A percentile compares a stretch with the other conserved stretches of the same genome.
Conservation (phyloP, 2,329 filamentous ascomycete genomes). For the Monascus ruber region DNA sequence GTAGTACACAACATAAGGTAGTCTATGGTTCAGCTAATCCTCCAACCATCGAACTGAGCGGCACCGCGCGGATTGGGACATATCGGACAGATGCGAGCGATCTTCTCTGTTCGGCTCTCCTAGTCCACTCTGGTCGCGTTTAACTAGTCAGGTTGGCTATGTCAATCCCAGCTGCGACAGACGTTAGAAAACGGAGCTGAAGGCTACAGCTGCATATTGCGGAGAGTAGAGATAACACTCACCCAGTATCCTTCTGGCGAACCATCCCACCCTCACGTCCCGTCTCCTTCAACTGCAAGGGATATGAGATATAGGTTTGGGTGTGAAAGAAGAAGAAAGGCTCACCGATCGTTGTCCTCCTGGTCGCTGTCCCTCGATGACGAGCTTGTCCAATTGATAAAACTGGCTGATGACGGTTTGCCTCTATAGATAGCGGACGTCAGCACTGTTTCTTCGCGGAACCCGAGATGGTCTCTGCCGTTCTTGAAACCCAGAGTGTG, state of each 20-base stretch:
- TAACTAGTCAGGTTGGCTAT: neutral
- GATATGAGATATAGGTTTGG: neutral
- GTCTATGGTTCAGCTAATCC: neutral
- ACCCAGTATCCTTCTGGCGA: constrained; percentile 72
- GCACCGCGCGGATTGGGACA: too few species aligned
- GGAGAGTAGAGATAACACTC: constrained; percentile 8
- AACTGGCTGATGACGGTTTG: constrained; percentile 94
- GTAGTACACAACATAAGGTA: constrained; percentile 9
- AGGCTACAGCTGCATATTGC: too few species aligned
- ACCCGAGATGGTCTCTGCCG: too few species aligned
- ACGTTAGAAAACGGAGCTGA: constrained; percentile 2
- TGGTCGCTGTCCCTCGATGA: constrained; percentile 71
- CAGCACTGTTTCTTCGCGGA: too few species aligned
- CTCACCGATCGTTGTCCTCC: too few species aligned
- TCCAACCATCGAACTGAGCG: neutral
- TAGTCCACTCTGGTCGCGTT: too few species aligned
- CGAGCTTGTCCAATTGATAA: constrained; percentile 80
- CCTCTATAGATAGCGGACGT: constrained; percentile 46
- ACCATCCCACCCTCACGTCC: constrained; percentile 55
- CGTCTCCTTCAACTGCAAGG: constrained; percentile 35
- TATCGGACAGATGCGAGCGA: too few species aligned
- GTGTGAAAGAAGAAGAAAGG: too few species aligned
- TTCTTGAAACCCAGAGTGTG: neutral
- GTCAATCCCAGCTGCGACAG: constrained; percentile 17
- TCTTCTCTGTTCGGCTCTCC: too few species aligned